Conservation (phyloP, 1,139 yeast genomes). For the Kazachstania sp. region DNA sequence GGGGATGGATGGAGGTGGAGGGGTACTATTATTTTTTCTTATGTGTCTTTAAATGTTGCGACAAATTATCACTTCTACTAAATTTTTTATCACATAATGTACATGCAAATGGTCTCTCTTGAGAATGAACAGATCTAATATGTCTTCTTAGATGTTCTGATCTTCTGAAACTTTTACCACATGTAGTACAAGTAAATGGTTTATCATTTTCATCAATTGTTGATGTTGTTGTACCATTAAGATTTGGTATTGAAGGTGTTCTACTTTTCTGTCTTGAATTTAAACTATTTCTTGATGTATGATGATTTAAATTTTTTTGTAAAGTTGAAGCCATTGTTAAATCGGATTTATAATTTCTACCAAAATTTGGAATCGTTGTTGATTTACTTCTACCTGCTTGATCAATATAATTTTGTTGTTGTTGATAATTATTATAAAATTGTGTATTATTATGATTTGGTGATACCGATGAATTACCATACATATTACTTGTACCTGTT, state of each 20-base stretch:
- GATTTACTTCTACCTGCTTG: constrained; percentile 2
- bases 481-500: neutral
- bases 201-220: constrained; percentile 28
- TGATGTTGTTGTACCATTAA: neutral
- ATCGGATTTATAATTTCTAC: neutral
- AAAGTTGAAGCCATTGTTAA: neutral
- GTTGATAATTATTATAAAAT: neutral
- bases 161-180: constrained; percentile 47
- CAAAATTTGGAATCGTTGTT: neutral
- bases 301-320: neutral
- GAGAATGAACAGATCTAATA: constrained; percentile 54
- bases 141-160: constrained; percentile 76
- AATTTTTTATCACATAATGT: constrained; percentile 62
- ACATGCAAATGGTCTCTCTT: constrained; percentile 67
- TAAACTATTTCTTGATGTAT: neutral
- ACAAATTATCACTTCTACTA: constrained; percentile 67
- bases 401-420: neutral
- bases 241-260: neutral
- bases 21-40: constrained; percentile 20
- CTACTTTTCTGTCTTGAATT: neutral
- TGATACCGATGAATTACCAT: neutral
- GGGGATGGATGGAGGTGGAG: neutral
- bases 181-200: constrained; percentile 34
- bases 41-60: constrained; percentile 73
- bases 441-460: neutral